Base-by-base conservation (phyloP, 1,139 yeast genomes). In the Scheffersomyces lignicola region DNA sequence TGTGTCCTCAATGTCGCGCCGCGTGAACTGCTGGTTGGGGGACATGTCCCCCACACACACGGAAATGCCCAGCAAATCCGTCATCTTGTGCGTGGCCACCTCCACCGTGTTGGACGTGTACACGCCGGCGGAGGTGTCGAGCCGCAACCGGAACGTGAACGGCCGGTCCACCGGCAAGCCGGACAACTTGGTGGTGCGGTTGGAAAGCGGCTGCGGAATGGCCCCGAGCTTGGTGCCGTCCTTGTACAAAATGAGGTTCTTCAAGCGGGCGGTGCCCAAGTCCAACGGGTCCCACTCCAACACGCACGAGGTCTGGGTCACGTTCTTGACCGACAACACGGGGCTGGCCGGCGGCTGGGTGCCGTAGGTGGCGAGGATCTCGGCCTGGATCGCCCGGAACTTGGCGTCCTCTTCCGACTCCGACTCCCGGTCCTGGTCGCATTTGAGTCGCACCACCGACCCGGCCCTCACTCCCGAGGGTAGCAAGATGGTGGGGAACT, bases 391-490 rank as follows among this genome's bases (percentile, higher is more conserved):
- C 18, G 57, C 54, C 35, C 73, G 71, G 52, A 92, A 92, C 35
- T 69, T 65, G 31, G 62, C 58, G 20, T 69, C 68, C 52, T 88
- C 95, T 40, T 66, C 63, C 32, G 60, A 49, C 56, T 92, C 97
- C 32, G 81, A 76, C 31, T 72, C 78, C n/a, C 70, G 52, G 54
- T 90, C 95, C 44, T 87, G 83, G 40, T 85, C 90, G 57, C 97
- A 90, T 43, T 74, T 77, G 55, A 92, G 82, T 51, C 83, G 84
- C 34, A 92, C 88, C 36, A 92, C 84, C n/a, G 96, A 86, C 5
- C 98, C 99, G 1, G 98, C 95, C 45, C 77, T 75, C 29, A 90
- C 95, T 29, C 94, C 92, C 51, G 83, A 84, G 7, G 99, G 99
- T 35, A 92, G 69, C 37, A 92, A 67, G 37, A 90, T 81, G 7